Evolutionary conservation across 1,284 basidiomycete species (phyloP), one percentile per base, ranked within the genome.

Genomic region (Cystobasidium slooffiae): DNA sequence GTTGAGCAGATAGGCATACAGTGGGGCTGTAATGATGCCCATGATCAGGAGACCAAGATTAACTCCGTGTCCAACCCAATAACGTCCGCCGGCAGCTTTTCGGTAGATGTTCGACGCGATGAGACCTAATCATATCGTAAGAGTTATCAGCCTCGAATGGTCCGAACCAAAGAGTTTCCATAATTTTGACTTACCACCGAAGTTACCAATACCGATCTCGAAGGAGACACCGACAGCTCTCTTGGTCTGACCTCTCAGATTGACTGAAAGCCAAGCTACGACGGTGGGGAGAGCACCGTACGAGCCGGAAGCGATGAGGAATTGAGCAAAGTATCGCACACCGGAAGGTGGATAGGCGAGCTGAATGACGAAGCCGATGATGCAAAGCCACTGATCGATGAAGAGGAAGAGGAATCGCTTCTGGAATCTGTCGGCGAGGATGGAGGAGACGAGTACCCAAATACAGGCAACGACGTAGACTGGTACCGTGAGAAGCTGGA

Each of bases 41-140:
- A 90, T 86, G 2, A 85, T 86, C 41, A 89, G 84, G 75, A 90
- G 88, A 85, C 88, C 89, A 44, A 91, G 80, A 79, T 88, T 88
- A n/a, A 89, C 74, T 1, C 83, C 88, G 74, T 55, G 72, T 41
- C 43, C 63, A 62, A 65, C 59, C 47, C 59, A 62, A 64, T 64
- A 53, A 51, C 52, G 56, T 12, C 67, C 67, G 49, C 47, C 56
- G 20, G 65, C 67, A 46, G 61, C 24, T 64, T n/a, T 16, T 83
- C 86, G 63, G 75, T 88, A 89, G 87, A 90, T 86, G 76, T 88
- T 89, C 3, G 86, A 84, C 4, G 88, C 86, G 56, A 88, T 86
- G 0, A 86, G 86, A 5, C 85, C 87, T 47, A 44, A 31, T 16
- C 18, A 76, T 74, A 63, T 75, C 76, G 6, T 66, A 67, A 18